phyloP scores from a whole-genome alignment of 2,329 filamentous ascomycete genomes.

The Tolypocladium cylindrosporum region DNA sequence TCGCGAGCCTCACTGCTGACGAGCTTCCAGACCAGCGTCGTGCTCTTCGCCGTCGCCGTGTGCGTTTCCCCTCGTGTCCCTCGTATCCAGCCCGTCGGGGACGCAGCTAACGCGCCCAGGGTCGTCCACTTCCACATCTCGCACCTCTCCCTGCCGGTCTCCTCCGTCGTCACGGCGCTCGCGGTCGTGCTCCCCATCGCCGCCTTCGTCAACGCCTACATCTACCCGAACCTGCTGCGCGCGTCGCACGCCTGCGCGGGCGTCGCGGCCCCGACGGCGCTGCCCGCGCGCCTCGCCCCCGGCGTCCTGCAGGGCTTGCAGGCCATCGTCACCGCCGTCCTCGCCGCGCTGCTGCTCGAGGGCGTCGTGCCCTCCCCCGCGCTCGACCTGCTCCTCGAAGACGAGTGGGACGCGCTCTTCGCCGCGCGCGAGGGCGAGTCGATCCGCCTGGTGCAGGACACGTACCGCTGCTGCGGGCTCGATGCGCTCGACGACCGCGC shows the following conservation, averaged over 20 bases:
- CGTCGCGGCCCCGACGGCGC: slow-evolving; percentile 11
- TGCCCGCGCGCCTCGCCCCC: slow-evolving; percentile 11
- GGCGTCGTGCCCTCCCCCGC: slow-evolving; percentile 20
- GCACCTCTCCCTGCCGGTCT: slow-evolving; percentile 30
- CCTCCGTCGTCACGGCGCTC: slow-evolving; percentile 23
- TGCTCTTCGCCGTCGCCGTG: slow-evolving; percentile 21
- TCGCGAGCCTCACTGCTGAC: not conserved
- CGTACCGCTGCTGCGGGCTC: slow-evolving; percentile 57
- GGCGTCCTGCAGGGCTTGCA: slow-evolving; percentile 31
- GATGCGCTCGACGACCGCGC: slow-evolving; percentile 45
- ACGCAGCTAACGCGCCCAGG: slow-evolving; percentile 12
- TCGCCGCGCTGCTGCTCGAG: slow-evolving; percentile 33
- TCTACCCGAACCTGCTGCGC: slow-evolving; percentile 21
- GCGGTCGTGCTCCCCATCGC: slow-evolving; percentile 30
- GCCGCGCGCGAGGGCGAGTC: slow-evolving; percentile 33
- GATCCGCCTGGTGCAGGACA: slow-evolving; percentile 54
- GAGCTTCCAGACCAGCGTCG: slow-evolving; percentile 13
- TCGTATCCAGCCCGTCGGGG: not conserved
- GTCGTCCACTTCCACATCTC: slow-evolving; percentile 27
- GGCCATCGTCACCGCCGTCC: slow-evolving; percentile 28
- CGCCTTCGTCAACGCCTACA: slow-evolving; percentile 24
- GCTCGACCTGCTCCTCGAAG: slow-evolving; percentile 43
- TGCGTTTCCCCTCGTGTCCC: slow-evolving; percentile 7
- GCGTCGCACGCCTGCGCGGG: slow-evolving; percentile 10
- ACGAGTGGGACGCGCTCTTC: slow-evolving; percentile 46